Evolutionary conservation across 2,329 filamentous ascomycete genomes (phyloP), one percentile per base, ranked within the genome.

Genomic region (Penicillium sp.): DNA sequence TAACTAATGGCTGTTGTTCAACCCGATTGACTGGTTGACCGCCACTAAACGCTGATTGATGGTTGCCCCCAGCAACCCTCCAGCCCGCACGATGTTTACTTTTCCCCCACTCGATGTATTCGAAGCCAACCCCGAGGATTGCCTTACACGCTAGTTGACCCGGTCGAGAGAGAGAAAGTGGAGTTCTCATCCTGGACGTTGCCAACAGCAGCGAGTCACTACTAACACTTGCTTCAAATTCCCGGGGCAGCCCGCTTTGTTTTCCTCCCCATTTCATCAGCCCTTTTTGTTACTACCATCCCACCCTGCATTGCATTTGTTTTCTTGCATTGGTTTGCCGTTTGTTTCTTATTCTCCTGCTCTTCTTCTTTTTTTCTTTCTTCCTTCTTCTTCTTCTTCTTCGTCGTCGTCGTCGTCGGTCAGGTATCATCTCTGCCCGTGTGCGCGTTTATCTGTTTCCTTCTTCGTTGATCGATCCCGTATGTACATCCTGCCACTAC

Each of bases 61-160:
- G 19, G 69, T 71, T 71, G 68, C 69, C 69, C 67, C 59, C 58
- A 56, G 66, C 69, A 71, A 71, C 69, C 51, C 50, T 40, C 56
- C 59, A 43, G 51, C 55, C 61, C 60, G 62, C 62, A 66, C 59
- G 54, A 58, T 72, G 69, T 72, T 72, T 72, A 71, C 66, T 60
- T 52, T 48, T 60, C 59, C 55, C 56, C 61, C 62, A 43, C 58
- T 59, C 56, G 52, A 60, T 59, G 60, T 56, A 58, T 53, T 60
- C 65, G 64, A 67, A 58, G 54, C 61, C 65, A 66, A 67, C 65
- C 64, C 65, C 61, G 62, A 52, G 52, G 59, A 62, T 64, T 52
- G 53, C 31, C 58, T 60, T 40, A 49, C 52, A 33, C 51, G 47
- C 62, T 62, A 63, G 54, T 52, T 59, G 51, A 54, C 40, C 51